Evolutionary conservation across 2,329 filamentous ascomycete species (phyloP), one percentile per base, ranked within the genome.

Genomic region (Plenodomus lindquistii): DNA sequence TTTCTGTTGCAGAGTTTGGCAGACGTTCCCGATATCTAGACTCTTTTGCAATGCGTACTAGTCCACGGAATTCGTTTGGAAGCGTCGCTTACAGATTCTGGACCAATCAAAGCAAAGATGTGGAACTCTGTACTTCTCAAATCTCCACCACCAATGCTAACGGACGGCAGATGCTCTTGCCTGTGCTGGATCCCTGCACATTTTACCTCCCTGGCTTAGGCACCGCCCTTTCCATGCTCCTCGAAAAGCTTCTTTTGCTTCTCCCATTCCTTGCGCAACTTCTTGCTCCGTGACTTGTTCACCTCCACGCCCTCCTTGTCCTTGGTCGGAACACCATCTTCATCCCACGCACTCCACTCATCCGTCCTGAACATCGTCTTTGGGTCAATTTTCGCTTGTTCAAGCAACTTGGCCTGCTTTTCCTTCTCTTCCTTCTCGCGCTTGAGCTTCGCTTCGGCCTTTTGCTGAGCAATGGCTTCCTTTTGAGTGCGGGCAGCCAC

Each of bases 221-320:
- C 27, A 15, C 11, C 27, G 15, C 6, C 27, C 27, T 31, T 31
- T 8, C 27, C 18, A 45, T 63, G 50, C 55, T 71, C 67, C 19
- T 92, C 87, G 70, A 92, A 86, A 49, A 83, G 71, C 80, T 93
- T 95, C 80, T 91, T 94, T 77, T 97, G 93, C 69, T 81, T 85
- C 62, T 95, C 88, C 89, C 89, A 96, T 46, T 91, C 86, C 79
- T 97, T 97, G 75, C 80, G 86, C 60, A 96, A 72, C 77, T 90
- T 92, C 81, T 97, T 97, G 42, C 76, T 66, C 66, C 85, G 83
- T 50, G 82, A 88, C 79, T 96, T 96, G 4, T 89, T 82, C 31
- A 97, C 79, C 59, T 95, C 90, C 52, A 84, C 85, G 0, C 91
- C 91, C 24, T 89, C 85, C 53, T 84, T 85, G 69, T 91, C 84